phyloP scores from a whole-genome alignment of 2,329 filamentous ascomycete genomes.

The Penicillium sp. region DNA sequence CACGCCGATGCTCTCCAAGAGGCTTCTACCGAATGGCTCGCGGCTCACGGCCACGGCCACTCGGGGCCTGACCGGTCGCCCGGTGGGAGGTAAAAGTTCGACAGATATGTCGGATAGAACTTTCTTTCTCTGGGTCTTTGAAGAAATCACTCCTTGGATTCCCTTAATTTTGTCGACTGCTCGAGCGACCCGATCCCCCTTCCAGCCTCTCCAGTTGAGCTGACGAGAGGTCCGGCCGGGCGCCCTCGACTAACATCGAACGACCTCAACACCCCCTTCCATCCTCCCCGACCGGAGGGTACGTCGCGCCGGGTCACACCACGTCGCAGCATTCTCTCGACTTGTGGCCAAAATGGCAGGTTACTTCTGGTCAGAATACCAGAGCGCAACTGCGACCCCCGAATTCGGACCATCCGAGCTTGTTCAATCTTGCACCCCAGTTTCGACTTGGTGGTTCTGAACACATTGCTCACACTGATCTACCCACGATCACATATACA shows the following conservation, averaged over 20 bases:
- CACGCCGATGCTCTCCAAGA: conserved; percentile 39
- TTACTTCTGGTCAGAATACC: conserved; percentile 5
- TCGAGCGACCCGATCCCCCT: conserved; percentile 9
- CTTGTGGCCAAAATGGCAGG: not conserved
- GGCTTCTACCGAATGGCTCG: conserved; percentile 34
- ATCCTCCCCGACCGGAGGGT: conserved; percentile 5
- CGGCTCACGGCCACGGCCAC: conserved; percentile 30
- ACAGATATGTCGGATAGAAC: not conserved
- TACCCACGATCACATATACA: not conserved
- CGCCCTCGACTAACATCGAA: conserved; percentile 4
- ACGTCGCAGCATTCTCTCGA: not conserved
- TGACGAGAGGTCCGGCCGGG: conserved; percentile 7
- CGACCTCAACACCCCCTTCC: not conserved
- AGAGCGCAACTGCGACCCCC: conserved; percentile 1
- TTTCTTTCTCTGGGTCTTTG: conserved; percentile 2
- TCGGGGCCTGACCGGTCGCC: conserved; percentile 36
- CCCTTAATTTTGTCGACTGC: conserved; percentile 9
- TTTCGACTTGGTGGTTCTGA: conserved; percentile 3
- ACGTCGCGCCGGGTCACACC: conserved; percentile 8
- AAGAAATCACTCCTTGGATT: not conserved
- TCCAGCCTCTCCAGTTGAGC: conserved; percentile 1
- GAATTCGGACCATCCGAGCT: not conserved
- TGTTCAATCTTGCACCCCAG: not conserved
- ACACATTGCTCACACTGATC: conserved; percentile 1
- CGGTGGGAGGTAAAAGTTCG: conserved; percentile 31